These are phyloP conservation scores for Cladosporium sp. DNA, from an alignment of 2,329 filamentous ascomycete genomes.

Conservation along the genomic window DNA sequence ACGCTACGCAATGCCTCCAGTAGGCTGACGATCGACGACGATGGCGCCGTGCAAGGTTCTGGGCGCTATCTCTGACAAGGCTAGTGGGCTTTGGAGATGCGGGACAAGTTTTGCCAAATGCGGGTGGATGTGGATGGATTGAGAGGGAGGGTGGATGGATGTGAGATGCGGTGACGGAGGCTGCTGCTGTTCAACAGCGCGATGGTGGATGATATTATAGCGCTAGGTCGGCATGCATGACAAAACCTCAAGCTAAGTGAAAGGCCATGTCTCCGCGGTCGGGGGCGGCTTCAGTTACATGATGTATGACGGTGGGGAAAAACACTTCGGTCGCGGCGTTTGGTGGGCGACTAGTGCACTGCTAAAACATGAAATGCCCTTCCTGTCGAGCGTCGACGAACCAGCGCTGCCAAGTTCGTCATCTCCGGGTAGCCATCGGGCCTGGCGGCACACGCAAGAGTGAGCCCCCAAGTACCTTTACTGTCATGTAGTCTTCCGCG, in stretches of 20 bases:
- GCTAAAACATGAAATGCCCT: too few species aligned
- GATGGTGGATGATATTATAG: too few species aligned
- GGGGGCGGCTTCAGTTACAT: not conserved
- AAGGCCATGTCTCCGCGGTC: not conserved
- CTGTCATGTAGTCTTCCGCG: conserved; percentile 3
- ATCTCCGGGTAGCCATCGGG: conserved; percentile 4
- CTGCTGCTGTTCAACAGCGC: not conserved
- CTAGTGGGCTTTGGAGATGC: conserved; percentile 7
- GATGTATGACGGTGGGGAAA: not conserved
- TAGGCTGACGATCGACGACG: conserved; percentile 1
- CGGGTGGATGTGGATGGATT: not conserved
- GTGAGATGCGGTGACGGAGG: not conserved
- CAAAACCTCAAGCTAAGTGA: too few species aligned
- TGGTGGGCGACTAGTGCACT: not conserved
- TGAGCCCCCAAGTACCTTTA: too few species aligned
- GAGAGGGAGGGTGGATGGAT: too few species aligned
- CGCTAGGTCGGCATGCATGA: too few species aligned
- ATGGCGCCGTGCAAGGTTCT: conserved; percentile 10
- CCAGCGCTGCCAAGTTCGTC: conserved; percentile 7
- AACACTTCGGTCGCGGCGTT: conserved; percentile 1
- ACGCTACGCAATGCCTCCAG: conserved; percentile 10
- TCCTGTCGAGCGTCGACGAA: not conserved
- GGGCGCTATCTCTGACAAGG: conserved; percentile 6
- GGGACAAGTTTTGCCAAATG: not conserved
- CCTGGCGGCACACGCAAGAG: not conserved